Base-by-base conservation (phyloP, 1,284 basidiomycete species). In the Sphagnurus paluster region DNA sequence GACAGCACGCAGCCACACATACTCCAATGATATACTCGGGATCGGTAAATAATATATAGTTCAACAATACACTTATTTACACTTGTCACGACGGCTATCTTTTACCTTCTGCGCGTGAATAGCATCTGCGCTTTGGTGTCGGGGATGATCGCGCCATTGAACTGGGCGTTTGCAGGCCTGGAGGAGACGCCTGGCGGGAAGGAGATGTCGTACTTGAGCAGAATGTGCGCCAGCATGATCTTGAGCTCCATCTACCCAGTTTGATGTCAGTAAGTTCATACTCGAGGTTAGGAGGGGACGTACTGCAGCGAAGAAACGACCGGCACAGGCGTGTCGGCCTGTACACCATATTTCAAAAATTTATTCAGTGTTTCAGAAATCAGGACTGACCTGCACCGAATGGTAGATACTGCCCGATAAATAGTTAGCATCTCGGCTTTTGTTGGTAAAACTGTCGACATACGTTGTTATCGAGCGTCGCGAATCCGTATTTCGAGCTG, bases 251-350 rank as follows among this genome's bases (percentile, higher is more conserved):
- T 64, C 66, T 67, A 34, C 13, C 16, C 19, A 11, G 16, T n/a
- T 17, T 26, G 13, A 9, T 25, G 26, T 44, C 17, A 44, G 29
- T 42, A n/a, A n/a, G n/a, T 26, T 13, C 13, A n/a, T 21, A 29
- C 2, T 43, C 11, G 2, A 48, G 28, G 29, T 24, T 48, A 20
- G 2, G 8, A 16, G 19, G 28, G 10, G 16, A 52, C 64, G 48
- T 52, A 68, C 67, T 30, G 61, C 58, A 45, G 65, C 64, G 37
- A 71, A 69, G 46, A 68, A 66, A 42, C 65, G 55, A 24, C 67
- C 66, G 33, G 66, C 64, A 56, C 68, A 70, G 39, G 64, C 65
- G 53, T 70, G 67, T 33, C 62, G 58, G 28, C 65, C 63, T 64
- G 42, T n/a, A 11, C 23, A n/a, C 8, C 16, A 21, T n/a, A 28